Conservation (phyloP, 305 asterid genomes). For the Plantago coronopus region DNA sequence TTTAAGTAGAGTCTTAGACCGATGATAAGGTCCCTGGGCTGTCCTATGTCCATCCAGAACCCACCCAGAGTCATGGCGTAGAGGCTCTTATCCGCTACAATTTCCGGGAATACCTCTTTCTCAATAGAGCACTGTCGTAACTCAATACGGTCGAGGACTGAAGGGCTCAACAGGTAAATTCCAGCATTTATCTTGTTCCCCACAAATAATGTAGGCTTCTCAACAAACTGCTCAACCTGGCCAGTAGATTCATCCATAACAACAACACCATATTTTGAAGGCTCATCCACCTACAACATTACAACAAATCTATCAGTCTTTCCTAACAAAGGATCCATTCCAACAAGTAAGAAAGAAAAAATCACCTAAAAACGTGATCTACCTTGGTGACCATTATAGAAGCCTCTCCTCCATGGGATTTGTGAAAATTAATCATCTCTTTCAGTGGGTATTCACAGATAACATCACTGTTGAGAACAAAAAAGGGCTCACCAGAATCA, state of each 20-base stretch:
- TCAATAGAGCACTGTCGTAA: slow-evolving; percentile 84
- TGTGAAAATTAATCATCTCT: slow-evolving; percentile 84
- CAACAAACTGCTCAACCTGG: slow-evolving; percentile 78
- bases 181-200: slow-evolving; percentile 97
- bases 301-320: neutral
- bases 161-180: slow-evolving; percentile 80
- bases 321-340: neutral
- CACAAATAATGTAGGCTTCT: slow-evolving; percentile 85
- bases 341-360: neutral
- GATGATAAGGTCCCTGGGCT: slow-evolving; percentile 80
- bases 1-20: slow-evolving; percentile 78
- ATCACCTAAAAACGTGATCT: slow-evolving; percentile 1
- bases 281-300: slow-evolving; percentile 72
- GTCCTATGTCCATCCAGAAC: slow-evolving; percentile 97
- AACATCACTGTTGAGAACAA: slow-evolving; percentile 90
- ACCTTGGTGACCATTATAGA: slow-evolving; percentile 94
- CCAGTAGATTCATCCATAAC: slow-evolving; percentile 79
- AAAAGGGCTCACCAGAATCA: slow-evolving; percentile 73
- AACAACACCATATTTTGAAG: slow-evolving; percentile 88
- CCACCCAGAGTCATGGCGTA: slow-evolving; percentile 85
- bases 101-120: slow-evolving; percentile 79
- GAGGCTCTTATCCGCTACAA: slow-evolving; percentile 59
- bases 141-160: slow-evolving; percentile 70
- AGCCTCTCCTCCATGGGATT: slow-evolving; percentile 92
- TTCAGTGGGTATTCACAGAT: slow-evolving; percentile 84